A percentile compares a stretch with the other conserved stretches of the same genome.
Conservation (phyloP, 2,329 filamentous ascomycete species). For the Diaporthe eres region DNA sequence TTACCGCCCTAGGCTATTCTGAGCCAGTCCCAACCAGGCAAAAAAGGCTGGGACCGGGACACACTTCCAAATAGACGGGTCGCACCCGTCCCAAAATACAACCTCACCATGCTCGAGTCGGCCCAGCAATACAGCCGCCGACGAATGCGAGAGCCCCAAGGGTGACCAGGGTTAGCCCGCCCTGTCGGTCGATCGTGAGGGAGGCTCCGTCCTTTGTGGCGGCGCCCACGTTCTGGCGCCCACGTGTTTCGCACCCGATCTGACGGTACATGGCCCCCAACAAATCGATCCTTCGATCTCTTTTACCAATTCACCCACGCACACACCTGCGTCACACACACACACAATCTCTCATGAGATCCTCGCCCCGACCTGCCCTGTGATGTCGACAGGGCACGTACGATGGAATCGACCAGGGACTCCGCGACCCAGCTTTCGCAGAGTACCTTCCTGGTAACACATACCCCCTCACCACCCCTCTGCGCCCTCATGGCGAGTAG, state of each 20-base stretch:
- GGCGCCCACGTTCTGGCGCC: constrained; percentile 3
- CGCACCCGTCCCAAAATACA: neutral
- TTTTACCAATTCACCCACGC: neutral
- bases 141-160: neutral
- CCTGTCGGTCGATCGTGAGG: neutral
- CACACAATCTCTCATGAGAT: neutral
- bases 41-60: neutral
- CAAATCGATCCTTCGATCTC: constrained; percentile 9
- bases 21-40: neutral
- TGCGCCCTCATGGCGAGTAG: no score
- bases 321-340: neutral
- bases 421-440: constrained; percentile 35
- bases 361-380: neutral
- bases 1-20: constrained; percentile 22
- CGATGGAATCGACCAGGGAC: constrained; percentile 18
- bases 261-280: constrained; percentile 6
- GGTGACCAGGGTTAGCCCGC: neutral
- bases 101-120: neutral
- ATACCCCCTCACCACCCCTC: neutral
- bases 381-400: neutral
- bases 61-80: neutral
- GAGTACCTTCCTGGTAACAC: constrained; percentile 38
- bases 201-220: neutral
- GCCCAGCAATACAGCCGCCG: constrained; percentile 1
- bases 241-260: constrained; percentile 14